Evolutionary conservation across 495 filamentous ascomycete species (phyloP).

Genomic region (Xylaria acuta): DNA sequence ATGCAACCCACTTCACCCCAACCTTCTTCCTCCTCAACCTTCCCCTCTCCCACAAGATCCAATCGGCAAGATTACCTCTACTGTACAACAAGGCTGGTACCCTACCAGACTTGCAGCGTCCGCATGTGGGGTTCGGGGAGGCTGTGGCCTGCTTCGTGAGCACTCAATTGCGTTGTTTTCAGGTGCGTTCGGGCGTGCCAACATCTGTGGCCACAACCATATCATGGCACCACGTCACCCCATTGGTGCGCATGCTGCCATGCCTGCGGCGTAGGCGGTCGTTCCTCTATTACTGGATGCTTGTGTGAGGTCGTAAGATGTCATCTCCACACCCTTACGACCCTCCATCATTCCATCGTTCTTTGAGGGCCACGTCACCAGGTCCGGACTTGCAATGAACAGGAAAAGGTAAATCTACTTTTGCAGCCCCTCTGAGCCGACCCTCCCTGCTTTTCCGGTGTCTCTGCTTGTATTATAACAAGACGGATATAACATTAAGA

Average conservation of each 20-base stretch:
- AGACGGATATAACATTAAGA: too few species aligned
- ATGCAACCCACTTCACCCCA: neutral
- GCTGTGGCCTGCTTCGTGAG: constrained; percentile 7
- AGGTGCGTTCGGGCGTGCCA: neutral
- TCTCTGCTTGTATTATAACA: neutral
- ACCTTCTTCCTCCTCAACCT: neutral
- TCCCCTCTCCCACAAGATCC: neutral
- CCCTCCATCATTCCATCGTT: neutral
- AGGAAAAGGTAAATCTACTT: neutral
- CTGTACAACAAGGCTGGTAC: neutral
- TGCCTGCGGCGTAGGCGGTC: neutral
- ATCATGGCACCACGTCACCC: constrained; percentile 13
- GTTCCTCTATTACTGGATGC: neutral
- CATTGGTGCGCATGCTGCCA: neutral
- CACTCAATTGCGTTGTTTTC: neutral
- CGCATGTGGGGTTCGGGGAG: neutral
- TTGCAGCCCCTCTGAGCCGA: neutral
- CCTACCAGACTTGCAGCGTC: neutral
- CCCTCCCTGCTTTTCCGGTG: neutral
- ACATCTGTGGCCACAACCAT: neutral
- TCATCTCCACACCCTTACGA: neutral
- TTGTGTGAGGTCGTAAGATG: constrained; percentile 9
- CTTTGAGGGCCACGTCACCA: neutral
- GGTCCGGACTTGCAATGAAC: neutral
- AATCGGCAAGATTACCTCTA: neutral